Base-by-base conservation (phyloP, 345 rosid species). In the Excoecaria agallocha region DNA sequence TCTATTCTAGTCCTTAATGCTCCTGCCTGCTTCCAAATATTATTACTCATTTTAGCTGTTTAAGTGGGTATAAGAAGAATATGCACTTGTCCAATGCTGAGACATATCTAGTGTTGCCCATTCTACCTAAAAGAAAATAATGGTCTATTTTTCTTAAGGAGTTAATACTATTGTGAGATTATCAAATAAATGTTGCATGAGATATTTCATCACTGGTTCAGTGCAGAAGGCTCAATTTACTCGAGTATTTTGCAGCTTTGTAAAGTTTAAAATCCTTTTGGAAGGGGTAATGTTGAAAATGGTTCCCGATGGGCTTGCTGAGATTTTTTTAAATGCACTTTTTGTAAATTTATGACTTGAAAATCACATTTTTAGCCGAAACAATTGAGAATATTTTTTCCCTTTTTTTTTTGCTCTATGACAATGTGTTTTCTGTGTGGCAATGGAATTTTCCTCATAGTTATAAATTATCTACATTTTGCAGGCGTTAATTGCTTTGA, bases 401-500 rank as follows among this genome's bases (percentile, higher is more conserved):
- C 38, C 19, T 13, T 12, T 64, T 39, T 30, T 30, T 30, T 30
- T 30, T 30, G 20, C 5, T 7, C 15, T 38, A 25, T 51, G 39
- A 10, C 25, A 45, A n/a, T 50, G 16, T 55, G 38, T n/a, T 54
- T 22, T 50, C 46, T 39, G 7, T 55, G 59, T 55, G 25, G 9
- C 20, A 5, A 22, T 55, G 25, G 20, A 55, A 10, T 20, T 55
- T 19, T 19, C 56, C 25, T 55, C 8, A 20, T 5, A 38, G 8
- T 71, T 37, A 6, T 61, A 25, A 49, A 46, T 51, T 6, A 22
- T 72, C 19, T 41, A 6, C 48, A 6, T 79, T 81, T 82, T 86
- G 82, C 86, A 94, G 98, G 93, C 93, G 74, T 79, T 92, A 69
- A 87, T 89, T 81, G 87, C 94, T 72, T 82, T 94, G 89, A 92